phyloP scores from a whole-genome alignment of 2,329 filamentous ascomycete species.

The Dichotomopilus funicola region DNA sequence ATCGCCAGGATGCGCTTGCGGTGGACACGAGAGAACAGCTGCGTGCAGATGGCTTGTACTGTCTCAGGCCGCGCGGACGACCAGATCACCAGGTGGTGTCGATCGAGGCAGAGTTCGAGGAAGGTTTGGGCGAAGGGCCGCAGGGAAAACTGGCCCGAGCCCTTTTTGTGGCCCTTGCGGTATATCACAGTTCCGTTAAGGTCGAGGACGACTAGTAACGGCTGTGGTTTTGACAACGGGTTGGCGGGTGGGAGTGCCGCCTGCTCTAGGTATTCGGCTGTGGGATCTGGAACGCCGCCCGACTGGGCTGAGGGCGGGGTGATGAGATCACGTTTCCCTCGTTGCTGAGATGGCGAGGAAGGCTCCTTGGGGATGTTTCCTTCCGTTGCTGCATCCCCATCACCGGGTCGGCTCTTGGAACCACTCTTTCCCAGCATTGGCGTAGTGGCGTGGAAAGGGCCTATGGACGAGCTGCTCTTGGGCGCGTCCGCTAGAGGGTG shows the following conservation, averaged over 20 bases:
- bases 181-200: slow-evolving; percentile 85
- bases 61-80: slow-evolving; percentile 75
- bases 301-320: slow-evolving; percentile 36
- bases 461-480: too few species aligned
- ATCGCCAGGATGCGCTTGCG: slow-evolving; percentile 54
- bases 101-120: slow-evolving; percentile 63
- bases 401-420: too few species aligned
- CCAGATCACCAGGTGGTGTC: slow-evolving; percentile 82
- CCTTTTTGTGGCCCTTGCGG: slow-evolving; percentile 48
- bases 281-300: slow-evolving; percentile 56
- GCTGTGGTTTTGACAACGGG: slow-evolving; percentile 42
- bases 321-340: slow-evolving; percentile 21
- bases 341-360: too few species aligned
- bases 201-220: slow-evolving; percentile 78
- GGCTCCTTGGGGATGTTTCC: too few species aligned
- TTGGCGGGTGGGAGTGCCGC: slow-evolving; percentile 39
- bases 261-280: slow-evolving; percentile 52
- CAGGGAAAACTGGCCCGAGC: slow-evolving; percentile 49
- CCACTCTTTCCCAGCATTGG: too few species aligned
- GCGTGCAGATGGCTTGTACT: slow-evolving; percentile 59
- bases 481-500: too few species aligned
- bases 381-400: too few species aligned
- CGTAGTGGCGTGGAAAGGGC: too few species aligned
- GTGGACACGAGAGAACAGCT: slow-evolving; percentile 54
- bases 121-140: slow-evolving; percentile 66